Evolutionary conservation across 495 filamentous ascomycete genomes (phyloP).

Genomic region (Achaetomiella virescens): DNA sequence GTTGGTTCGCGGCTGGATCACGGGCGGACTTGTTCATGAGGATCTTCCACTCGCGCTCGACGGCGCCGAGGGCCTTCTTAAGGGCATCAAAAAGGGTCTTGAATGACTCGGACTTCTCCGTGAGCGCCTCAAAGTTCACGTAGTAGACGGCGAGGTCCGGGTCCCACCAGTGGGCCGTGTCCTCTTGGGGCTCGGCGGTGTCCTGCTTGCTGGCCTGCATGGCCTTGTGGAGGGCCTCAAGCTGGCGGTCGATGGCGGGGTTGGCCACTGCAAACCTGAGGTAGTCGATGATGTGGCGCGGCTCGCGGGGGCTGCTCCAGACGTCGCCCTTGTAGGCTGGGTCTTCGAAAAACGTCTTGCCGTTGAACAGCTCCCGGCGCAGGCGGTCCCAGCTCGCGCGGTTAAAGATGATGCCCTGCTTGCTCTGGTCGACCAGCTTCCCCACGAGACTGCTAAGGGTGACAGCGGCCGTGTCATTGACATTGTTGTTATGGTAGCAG

Average conservation of each 20-base stretch:
- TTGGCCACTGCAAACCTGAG: slow-evolving; percentile 59
- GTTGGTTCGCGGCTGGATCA: slow-evolving; percentile 13
- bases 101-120: slow-evolving; percentile 24
- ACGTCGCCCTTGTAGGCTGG: slow-evolving; percentile 33
- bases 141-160: slow-evolving; percentile 44
- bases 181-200: neutral
- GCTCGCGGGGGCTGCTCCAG: slow-evolving; percentile 33
- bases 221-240: slow-evolving; percentile 35
- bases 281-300: slow-evolving; percentile 63
- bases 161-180: slow-evolving; percentile 34
- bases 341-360: slow-evolving; percentile 32
- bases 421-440: slow-evolving; percentile 72
- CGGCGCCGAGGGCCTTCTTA: slow-evolving; percentile 24
- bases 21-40: slow-evolving; percentile 2
- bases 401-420: slow-evolving; percentile 66
- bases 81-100: slow-evolving; percentile 30
- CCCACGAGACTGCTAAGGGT: slow-evolving; percentile 65
- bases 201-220: slow-evolving; percentile 26
- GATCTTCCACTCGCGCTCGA: slow-evolving; percentile 29
- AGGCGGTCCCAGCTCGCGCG: slow-evolving; percentile 50
- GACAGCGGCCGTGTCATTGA: slow-evolving; percentile 49
- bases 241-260: slow-evolving; percentile 45
- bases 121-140: slow-evolving; percentile 26
- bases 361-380: slow-evolving; percentile 37
- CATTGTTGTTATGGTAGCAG: slow-evolving; percentile 55